Evolutionary conservation across 2,329 filamentous ascomycete species (phyloP).

Genomic region (Diaporthe humulicola): DNA sequence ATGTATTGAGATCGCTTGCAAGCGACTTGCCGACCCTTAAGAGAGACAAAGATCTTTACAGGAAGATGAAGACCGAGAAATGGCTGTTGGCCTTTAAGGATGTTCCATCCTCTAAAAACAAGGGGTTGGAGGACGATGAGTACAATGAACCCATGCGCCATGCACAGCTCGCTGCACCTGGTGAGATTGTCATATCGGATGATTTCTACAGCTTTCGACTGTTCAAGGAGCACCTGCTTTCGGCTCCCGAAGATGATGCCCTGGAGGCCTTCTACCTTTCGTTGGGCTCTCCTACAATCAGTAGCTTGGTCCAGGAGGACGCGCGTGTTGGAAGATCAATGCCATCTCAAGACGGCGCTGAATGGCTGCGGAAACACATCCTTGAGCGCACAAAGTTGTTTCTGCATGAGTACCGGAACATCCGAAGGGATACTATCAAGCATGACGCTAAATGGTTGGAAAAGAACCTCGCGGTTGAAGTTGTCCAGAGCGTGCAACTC

Average conservation of each 20-base stretch:
- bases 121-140: conserved; percentile 67
- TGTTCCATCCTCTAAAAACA: conserved; percentile 63
- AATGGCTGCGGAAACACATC: conserved; percentile 82
- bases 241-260: conserved; percentile 89
- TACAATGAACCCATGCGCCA: conserved; percentile 78
- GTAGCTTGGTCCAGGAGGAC: conserved; percentile 83
- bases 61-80: conserved; percentile 78
- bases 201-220: conserved; percentile 91
- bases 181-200: conserved; percentile 82
- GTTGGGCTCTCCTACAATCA: conserved; percentile 83
- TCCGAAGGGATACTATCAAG: conserved; percentile 81
- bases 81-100: conserved; percentile 91
- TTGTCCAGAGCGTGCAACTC: conserved; percentile 83
- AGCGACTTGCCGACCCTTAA: conserved; percentile 79
- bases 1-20: conserved; percentile 83
- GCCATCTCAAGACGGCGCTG: conserved; percentile 76
- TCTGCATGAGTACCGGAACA: conserved; percentile 80
- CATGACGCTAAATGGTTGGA: conserved; percentile 94
- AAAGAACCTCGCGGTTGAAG: conserved; percentile 82
- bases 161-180: conserved; percentile 81
- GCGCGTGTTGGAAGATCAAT: conserved; percentile 77
- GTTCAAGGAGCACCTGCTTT: conserved; percentile 87
- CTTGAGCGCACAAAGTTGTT: conserved; percentile 92
- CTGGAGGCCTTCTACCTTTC: conserved; percentile 88
- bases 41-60: conserved; percentile 83